Evolutionary conservation across 495 filamentous ascomycete species (phyloP).

Genomic region (Lepraria neglecta): DNA sequence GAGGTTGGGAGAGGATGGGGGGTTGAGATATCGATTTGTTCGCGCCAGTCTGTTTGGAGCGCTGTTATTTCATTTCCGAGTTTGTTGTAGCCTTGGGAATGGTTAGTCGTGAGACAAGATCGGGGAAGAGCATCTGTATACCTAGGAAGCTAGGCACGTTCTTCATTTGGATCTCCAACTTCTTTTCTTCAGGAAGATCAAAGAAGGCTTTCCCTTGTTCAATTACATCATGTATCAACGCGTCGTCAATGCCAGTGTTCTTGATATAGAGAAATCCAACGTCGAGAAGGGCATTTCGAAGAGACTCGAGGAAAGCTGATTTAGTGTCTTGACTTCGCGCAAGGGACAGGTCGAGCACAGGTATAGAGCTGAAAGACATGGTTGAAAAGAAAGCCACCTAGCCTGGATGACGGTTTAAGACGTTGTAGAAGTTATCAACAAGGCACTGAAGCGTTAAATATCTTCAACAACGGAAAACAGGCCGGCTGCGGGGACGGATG

Average conservation of each 20-base stretch:
- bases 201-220: constrained; percentile 69
- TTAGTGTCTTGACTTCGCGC: constrained; percentile 62
- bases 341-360: constrained; percentile 71
- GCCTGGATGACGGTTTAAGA: background rate
- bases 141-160: constrained; percentile 58
- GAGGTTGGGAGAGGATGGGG: constrained; percentile 27
- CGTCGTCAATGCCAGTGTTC: constrained; percentile 68
- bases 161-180: constrained; percentile 85
- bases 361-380: constrained; percentile 65
- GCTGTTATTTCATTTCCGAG: constrained; percentile 47
- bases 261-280: constrained; percentile 91
- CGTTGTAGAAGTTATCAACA: background rate
- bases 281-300: constrained; percentile 77
- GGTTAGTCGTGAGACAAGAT: background rate
- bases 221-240: constrained; percentile 62
- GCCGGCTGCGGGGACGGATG: constrained; percentile 12
- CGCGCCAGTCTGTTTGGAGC: constrained; percentile 49
- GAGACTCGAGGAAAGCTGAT: constrained; percentile 59
- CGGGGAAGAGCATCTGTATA: background rate
- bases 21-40: constrained; percentile 83
- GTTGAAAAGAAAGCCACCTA: background rate
- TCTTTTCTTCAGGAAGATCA: constrained; percentile 73
- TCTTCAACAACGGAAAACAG: background rate
- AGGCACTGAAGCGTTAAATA: background rate
- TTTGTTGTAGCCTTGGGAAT: constrained; percentile 39